These are phyloP conservation scores for Phycomyces blakesleeanus DNA, from an alignment of 192 early-diverging fungal genomes.

Conservation along the genomic window DNA sequence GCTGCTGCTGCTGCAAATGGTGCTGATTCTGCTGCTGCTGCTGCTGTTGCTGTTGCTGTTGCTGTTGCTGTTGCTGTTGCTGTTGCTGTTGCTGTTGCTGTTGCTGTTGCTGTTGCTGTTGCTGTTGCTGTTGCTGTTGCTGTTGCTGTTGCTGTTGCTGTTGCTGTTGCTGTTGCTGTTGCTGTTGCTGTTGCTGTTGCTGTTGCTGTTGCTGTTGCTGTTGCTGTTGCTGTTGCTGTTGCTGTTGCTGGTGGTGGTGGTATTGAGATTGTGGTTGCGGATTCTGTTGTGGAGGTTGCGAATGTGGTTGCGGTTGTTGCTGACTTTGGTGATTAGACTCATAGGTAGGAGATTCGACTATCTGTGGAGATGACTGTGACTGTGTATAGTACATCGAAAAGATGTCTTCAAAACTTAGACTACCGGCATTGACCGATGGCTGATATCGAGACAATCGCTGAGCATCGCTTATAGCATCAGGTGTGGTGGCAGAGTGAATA, in stretches of 20 bases:
- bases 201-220: no score
- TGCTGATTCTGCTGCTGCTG: no score
- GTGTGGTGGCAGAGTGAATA: not conserved
- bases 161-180: not conserved
- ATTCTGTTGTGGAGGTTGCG: not conserved
- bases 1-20: no score
- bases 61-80: no score
- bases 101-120: not conserved
- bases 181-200: no score
- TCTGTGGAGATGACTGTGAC: not conserved
- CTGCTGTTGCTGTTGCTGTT: no score
- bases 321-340: conserved; percentile 58
- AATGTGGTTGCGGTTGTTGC: not conserved
- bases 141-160: not conserved
- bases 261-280: not conserved
- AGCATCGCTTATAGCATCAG: no score
- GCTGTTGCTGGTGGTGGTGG: no score
- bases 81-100: no score
- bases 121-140: not conserved
- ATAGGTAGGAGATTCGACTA: conserved; percentile 59
- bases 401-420: conserved; percentile 35
- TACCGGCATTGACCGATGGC: conserved; percentile 10
- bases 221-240: no score
- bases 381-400: conserved; percentile 27
- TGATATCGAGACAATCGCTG: no score